Percentiles rank a stretch among this genome's conserved stretches.
Evolutionary conservation across 345 rosid genomes (phyloP).

Genomic region (Lepidium aucheri): DNA sequence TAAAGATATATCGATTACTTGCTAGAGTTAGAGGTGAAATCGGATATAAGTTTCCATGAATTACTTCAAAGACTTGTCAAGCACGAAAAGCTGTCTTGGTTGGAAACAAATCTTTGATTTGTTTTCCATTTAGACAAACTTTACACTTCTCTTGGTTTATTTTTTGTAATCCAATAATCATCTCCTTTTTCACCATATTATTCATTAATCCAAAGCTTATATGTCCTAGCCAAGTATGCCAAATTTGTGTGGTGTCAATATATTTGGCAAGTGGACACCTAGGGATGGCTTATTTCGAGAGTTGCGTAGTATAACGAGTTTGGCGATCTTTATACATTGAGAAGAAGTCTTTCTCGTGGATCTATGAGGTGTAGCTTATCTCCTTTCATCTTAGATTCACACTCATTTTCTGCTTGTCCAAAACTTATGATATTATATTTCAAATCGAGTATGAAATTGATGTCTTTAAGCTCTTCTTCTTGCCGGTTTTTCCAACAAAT

Average conservation of each 20-base stretch:
- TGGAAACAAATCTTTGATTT: neutral
- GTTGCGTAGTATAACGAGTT: neutral
- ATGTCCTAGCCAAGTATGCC: neutral
- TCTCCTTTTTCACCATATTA: neutral
- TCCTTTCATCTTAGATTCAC: neutral
- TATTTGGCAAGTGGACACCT: neutral
- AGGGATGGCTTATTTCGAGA: neutral
- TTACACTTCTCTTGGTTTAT: neutral
- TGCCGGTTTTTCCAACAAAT: neutral
- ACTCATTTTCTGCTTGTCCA: neutral
- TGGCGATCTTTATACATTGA: neutral
- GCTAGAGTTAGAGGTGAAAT: neutral
- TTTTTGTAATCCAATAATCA: neutral
- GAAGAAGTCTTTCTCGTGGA: neutral
- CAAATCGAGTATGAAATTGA: neutral
- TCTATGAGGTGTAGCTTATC: neutral
- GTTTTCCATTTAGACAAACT: neutral
- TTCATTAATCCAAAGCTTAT: neutral
- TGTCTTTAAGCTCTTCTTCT: neutral
- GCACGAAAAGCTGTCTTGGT: neutral
- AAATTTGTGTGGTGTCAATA: neutral
- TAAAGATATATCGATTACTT: neutral
- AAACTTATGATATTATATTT: neutral
- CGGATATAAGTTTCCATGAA: neutral
- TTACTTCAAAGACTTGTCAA: neutral